Percentiles rank a stretch among this genome's conserved stretches.
Evolutionary conservation across 768 basidiomycete genomes (phyloP).

Genomic region (Lyophyllum atratum): DNA sequence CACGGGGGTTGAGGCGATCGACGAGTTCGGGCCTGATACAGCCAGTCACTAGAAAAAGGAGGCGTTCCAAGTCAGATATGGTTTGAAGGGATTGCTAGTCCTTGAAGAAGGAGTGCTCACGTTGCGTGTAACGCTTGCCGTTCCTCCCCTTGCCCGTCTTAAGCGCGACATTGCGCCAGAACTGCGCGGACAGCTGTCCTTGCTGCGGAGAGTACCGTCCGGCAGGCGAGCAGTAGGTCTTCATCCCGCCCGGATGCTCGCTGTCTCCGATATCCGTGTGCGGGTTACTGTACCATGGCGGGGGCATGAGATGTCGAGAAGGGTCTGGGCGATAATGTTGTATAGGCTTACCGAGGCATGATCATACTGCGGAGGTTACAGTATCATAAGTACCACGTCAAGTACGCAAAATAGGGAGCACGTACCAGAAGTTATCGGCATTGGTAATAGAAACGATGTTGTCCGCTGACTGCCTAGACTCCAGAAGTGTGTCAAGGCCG

Average conservation of each 20-base stretch:
- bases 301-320: neutral
- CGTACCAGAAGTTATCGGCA: conserved; percentile 46
- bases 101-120: conserved; percentile 32
- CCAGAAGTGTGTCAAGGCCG: conserved; percentile 10
- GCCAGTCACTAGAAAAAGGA: conserved; percentile 48
- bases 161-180: conserved; percentile 54
- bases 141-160: conserved; percentile 41
- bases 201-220: conserved; percentile 42
- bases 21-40: conserved; percentile 50
- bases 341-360: conserved; percentile 39
- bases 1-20: conserved; percentile 44
- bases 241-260: conserved; percentile 54
- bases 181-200: conserved; percentile 45
- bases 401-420: neutral
- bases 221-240: conserved; percentile 51
- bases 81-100: no score
- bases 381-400: neutral
- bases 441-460: conserved; percentile 55
- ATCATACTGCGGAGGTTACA: conserved; percentile 38
- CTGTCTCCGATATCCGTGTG: conserved; percentile 58
- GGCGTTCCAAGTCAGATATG: neutral
- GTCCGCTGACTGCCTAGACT: conserved; percentile 36
- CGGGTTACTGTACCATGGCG: conserved; percentile 30
- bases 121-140: conserved; percentile 45
- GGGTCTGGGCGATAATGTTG: neutral